Base-by-base conservation (phyloP, 2,329 filamentous ascomycete species). In the Diaporthe ilicicola region DNA sequence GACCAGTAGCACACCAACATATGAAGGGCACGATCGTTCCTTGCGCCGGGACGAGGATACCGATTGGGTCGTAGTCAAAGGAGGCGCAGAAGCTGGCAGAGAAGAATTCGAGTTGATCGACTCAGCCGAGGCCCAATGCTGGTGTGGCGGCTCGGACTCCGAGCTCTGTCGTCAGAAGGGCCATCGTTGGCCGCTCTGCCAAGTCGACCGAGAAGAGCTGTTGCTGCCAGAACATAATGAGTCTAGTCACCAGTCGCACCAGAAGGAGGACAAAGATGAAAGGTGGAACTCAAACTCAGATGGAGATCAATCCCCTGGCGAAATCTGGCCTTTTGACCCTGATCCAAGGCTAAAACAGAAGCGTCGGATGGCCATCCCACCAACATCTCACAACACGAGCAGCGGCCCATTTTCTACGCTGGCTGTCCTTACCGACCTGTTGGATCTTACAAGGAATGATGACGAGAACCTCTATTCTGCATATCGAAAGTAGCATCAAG, bases 101-200 rank as follows among this genome's bases (percentile, higher is more conserved):
- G 27, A 62, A 1, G 42, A 4, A 1, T 62, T 48, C n/a, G 59
- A 62, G 3, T 10, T 62, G 13, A 48, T 62, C 2, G 42, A 62
- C 5, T 19, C 59, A 24, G 42, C 19, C 8, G 59, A 62, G 42
- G 22, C 15, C n/a, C 59, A 3, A 12, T 62, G 56, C 27, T 62
- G 56, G 59, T 62, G 59, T 9, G 59, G 59, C 12, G 42, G 59
- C 42, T 17, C 27, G 17, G 42, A 48, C 3, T 10, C 59, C 1
- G 42, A 62, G 6, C 12, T 7, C 5, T 62, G 59, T 19, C 59
- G 27, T 2, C 19, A 12, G 12, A 1, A 7, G 1, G 59, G 59
- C 1, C 59, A 62, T n/a, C 32, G 3, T n/a, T 62, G 59, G 59
- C 59, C 59, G 27, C 59, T 62, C 7, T 48, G 59, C 42, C 1